Conservation (phyloP, 2,329 filamentous ascomycete species). For the Thelonectria olida region DNA sequence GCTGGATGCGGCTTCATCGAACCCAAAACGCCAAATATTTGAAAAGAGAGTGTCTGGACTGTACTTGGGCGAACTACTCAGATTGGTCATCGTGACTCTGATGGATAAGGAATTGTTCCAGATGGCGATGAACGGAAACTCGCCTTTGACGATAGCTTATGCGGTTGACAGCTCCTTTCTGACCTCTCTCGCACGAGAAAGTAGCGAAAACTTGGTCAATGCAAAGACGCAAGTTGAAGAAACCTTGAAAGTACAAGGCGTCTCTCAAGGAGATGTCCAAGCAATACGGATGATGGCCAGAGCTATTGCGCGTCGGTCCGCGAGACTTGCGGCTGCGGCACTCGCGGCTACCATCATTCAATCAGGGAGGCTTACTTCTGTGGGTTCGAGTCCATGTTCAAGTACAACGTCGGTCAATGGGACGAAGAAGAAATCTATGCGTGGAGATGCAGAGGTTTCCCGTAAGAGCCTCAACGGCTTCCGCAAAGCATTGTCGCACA, state of each 20-base stretch:
- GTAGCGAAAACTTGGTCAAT: no score
- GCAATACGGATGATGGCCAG: not conserved
- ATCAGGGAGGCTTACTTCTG: not conserved
- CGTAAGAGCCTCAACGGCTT: not conserved
- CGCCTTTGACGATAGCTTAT: not conserved
- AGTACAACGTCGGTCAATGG: not conserved
- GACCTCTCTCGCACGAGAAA: not conserved
- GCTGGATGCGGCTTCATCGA: slow-evolving; percentile 72
- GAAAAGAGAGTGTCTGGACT: slow-evolving; percentile 86
- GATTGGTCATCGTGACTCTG: slow-evolving; percentile 55
- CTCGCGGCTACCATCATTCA: slow-evolving; percentile 8
- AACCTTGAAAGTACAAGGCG: not conserved
- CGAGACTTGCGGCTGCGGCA: not conserved
- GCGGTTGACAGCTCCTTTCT: not conserved
- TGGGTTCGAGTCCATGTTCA: not conserved
- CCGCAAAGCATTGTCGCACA: not conserved
- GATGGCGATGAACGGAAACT: not conserved
- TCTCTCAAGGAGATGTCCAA: not conserved
- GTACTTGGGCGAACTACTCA: slow-evolving; percentile 81
- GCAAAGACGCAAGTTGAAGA: not conserved
- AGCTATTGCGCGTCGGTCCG: slow-evolving; percentile 9
- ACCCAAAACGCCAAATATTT: slow-evolving; percentile 82
- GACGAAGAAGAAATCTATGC: not conserved
- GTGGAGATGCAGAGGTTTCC: not conserved
- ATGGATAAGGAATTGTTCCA: not conserved